Base-by-base conservation (phyloP, 495 filamentous ascomycete species). In the Neurospora tetraspora region DNA sequence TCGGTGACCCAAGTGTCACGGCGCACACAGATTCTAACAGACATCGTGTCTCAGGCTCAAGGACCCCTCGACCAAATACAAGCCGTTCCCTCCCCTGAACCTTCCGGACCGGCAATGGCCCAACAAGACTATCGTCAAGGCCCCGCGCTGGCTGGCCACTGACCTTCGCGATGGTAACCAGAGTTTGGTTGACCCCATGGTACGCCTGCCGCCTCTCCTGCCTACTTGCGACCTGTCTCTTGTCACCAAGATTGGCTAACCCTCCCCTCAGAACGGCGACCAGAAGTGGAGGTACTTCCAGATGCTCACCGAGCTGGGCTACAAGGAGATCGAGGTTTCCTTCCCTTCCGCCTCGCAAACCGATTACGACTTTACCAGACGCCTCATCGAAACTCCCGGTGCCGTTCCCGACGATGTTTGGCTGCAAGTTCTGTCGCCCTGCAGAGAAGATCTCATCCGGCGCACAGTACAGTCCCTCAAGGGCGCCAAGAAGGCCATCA, bases 251-350 rank as follows among this genome's bases (percentile, higher is more conserved):
- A 72, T 76, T 38, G 68, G 75, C 81, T 82, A 69, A 82, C 53
- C 37, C 31, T 61, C 14, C 27, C 38, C 74, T 70, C 77, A 96
- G 93, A 94, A 94, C 75, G 92, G 92, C 74, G 91, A 97, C 45
- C 93, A 98, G 84, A 99, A 99, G 87, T 96, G 89, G 88, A 83
- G 86, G 73, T 98, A 96, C 85, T 99, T 99, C 86, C 88, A 92
- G 82, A 97, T 97, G 94, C 88, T 99, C 39, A 89, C 92, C 74
- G 89, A 93, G 74, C 90, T 98, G 69, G 96, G 96, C 74, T 98
- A 98, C 86, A 98, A 98, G 82, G 96, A 99, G 82, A 97, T 99
- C 76, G 96, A 99, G 81, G 91, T 98, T 12, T 97, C 94, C 1
- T 98, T 97, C 83, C 96, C 96, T 40, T 96, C 94, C 6, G 92